These are phyloP conservation scores for Alloascoidea hylecoeti DNA, from an alignment of 805 yeast species.

Conservation along the genomic window DNA sequence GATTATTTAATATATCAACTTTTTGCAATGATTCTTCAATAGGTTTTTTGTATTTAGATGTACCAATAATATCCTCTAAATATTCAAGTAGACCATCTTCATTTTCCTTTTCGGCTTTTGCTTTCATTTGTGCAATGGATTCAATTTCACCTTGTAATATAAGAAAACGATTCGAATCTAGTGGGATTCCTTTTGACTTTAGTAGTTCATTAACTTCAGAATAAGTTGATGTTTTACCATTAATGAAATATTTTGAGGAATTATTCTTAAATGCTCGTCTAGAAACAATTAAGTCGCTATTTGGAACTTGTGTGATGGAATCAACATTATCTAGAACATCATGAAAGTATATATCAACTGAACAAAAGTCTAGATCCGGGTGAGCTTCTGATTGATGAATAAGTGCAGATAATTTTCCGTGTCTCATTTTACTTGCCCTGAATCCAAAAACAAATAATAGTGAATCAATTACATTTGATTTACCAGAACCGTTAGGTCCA, in stretches of 20 bases:
- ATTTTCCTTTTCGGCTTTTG: constrained; percentile 83
- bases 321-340: constrained; percentile 46
- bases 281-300: constrained; percentile 51
- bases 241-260: constrained; percentile 64
- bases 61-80: constrained; percentile 93
- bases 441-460: constrained; percentile 95
- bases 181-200: constrained; percentile 75
- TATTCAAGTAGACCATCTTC: constrained; percentile 94
- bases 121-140: constrained; percentile 95
- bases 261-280: constrained; percentile 71
- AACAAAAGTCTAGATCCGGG: constrained; percentile 57
- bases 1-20: constrained; percentile 66
- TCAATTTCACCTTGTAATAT: constrained; percentile 98
- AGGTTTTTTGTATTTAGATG: constrained; percentile 63
- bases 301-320: constrained; percentile 31
- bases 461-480: constrained; percentile 94
- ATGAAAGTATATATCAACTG: constrained; percentile 82
- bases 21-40: constrained; percentile 51
- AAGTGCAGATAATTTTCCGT: constrained; percentile 79
- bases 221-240: constrained; percentile 56
- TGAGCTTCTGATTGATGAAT: constrained; percentile 79
- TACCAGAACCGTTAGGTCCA: constrained; percentile 98
- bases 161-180: constrained; percentile 87
- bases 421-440: constrained; percentile 94
- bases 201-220: constrained; percentile 66